phyloP scores from a whole-genome alignment of 176 grass and related monocot genomes.

The Pontederia crassipes region DNA sequence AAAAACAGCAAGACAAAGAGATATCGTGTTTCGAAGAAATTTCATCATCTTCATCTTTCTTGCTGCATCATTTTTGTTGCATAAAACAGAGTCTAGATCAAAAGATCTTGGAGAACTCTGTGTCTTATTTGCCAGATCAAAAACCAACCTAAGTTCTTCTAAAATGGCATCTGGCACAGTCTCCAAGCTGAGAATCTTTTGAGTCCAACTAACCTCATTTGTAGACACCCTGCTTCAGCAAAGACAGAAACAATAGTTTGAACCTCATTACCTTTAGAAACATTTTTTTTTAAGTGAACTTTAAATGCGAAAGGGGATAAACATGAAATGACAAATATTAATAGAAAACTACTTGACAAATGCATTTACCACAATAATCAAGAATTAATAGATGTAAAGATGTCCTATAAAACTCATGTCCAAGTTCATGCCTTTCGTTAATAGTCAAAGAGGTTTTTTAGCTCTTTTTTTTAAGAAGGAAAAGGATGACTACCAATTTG shows the following conservation, averaged over 20 bases:
- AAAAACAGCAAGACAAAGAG: slow-evolving; percentile 64
- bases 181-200: slow-evolving; percentile 77
- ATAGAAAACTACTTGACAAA: too few species aligned
- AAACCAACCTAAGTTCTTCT: slow-evolving; percentile 58
- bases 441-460: too few species aligned
- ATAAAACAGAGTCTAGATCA: slow-evolving; percentile 42
- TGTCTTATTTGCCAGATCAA: slow-evolving; percentile 39
- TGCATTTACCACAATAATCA: too few species aligned
- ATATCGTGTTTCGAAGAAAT: slow-evolving; percentile 62
- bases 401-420: too few species aligned
- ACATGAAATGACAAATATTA: too few species aligned
- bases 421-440: too few species aligned
- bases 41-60: slow-evolving; percentile 38
- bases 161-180: slow-evolving; percentile 52
- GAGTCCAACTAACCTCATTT: slow-evolving; percentile 74
- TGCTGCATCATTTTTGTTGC: slow-evolving; percentile 35
- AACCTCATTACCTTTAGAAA: slow-evolving; percentile 7
- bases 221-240: slow-evolving; percentile 44
- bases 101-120: slow-evolving; percentile 30
- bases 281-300: background rate
- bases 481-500: too few species aligned
- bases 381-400: too few species aligned
- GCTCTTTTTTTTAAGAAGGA: too few species aligned
- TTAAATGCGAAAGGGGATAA: background rate
- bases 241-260: slow-evolving; percentile 14